These are phyloP conservation scores for Cystoderma amianthinum DNA, from an alignment of 768 basidiomycete species.

Conservation along the genomic window DNA sequence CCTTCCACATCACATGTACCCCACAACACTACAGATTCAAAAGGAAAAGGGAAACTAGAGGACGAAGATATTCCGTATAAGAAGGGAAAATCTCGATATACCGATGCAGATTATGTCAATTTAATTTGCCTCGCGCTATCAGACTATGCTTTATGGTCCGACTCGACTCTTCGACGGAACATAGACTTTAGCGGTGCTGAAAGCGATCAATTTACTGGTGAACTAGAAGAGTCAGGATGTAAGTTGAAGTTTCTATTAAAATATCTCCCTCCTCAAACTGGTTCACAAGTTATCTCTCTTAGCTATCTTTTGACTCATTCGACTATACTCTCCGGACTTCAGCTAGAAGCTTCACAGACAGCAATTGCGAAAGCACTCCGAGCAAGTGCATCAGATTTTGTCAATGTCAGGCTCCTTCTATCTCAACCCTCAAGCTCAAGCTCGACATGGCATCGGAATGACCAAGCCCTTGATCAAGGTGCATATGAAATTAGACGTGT, in stretches of 20 bases:
- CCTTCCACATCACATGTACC: background rate
- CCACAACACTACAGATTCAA: background rate
- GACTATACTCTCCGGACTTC: conserved; percentile 17
- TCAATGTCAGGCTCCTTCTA: conserved; percentile 62
- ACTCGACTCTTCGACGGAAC: conserved; percentile 44
- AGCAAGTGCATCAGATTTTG: conserved; percentile 27
- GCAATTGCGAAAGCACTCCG: conserved; percentile 55
- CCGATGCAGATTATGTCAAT: conserved; percentile 38
- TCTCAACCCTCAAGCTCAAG: conserved; percentile 29
- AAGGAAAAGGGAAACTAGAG: background rate
- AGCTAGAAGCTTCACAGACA: conserved; percentile 28
- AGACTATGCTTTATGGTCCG: conserved; percentile 61
- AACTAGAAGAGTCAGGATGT: conserved; percentile 37
- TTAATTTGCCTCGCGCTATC: conserved; percentile 61
- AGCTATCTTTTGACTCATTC: conserved; percentile 42
- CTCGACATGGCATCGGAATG: conserved; percentile 17
- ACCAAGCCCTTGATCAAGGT: conserved; percentile 21
- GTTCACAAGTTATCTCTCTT: conserved; percentile 50
- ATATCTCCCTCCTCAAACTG: conserved; percentile 6
- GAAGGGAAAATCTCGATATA: conserved; percentile 10
- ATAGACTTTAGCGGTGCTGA: conserved; percentile 29
- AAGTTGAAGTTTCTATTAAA: conserved; percentile 16
- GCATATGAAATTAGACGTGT: conserved; percentile 62
- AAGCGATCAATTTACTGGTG: conserved; percentile 1
- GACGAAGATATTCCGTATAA: background rate